Evolutionary conservation across 495 filamentous ascomycete species (phyloP).

Genomic region (Pseudomonodictys pantanalensis): DNA sequence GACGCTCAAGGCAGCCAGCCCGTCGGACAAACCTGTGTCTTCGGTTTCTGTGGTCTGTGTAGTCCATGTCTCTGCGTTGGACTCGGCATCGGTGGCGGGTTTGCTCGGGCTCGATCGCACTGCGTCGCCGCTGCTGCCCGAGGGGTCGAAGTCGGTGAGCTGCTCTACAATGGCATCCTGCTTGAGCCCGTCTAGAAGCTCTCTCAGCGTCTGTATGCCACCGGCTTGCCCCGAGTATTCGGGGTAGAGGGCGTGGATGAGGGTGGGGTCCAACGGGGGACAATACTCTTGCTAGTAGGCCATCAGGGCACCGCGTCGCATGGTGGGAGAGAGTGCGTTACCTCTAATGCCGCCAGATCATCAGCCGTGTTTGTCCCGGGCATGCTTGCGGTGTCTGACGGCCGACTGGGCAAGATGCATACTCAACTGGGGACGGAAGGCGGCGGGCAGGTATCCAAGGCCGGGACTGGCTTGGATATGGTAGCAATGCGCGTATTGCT

Average conservation of each 20-base stretch:
- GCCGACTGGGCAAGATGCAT: background rate
- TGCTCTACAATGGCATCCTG: constrained; percentile 62
- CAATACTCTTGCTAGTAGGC: constrained; percentile 51
- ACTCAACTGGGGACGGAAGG: background rate
- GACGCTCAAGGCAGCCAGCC: constrained; percentile 31
- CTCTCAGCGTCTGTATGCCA: constrained; percentile 52
- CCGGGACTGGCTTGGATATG: background rate
- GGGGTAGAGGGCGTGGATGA: constrained; percentile 61
- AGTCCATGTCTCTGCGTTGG: background rate
- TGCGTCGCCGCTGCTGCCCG: constrained; percentile 55
- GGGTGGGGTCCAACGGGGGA: constrained; percentile 60
- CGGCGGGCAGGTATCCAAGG: background rate
- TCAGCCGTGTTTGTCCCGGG: constrained; percentile 27
- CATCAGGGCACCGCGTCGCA: background rate
- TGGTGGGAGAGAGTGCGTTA: background rate
- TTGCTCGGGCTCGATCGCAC: constrained; percentile 31
- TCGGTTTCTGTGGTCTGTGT: constrained; percentile 48
- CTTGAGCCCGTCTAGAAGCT: constrained; percentile 58
- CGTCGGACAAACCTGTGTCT: constrained; percentile 44
- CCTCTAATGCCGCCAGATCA: constrained; percentile 19
- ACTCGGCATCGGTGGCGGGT: constrained; percentile 1
- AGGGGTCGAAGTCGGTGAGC: constrained; percentile 71
- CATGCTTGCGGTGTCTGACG: constrained; percentile 6
- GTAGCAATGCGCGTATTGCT: no score
- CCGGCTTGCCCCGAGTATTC: constrained; percentile 59